phyloP scores from a whole-genome alignment of 2,329 filamentous ascomycete genomes.

The Teratosphaeriaceae sp. region DNA sequence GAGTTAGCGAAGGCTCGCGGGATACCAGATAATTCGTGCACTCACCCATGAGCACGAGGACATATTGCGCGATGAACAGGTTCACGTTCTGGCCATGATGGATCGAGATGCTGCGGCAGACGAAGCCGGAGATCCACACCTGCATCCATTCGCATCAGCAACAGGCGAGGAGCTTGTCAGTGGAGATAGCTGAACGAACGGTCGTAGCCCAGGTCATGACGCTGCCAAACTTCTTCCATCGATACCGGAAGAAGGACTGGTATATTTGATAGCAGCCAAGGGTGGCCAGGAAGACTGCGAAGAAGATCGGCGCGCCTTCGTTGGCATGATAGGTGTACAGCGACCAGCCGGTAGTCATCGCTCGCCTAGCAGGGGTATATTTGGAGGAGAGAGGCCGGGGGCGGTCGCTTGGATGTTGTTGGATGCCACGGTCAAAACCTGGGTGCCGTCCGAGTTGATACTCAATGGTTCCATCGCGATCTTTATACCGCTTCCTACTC shows the following conservation, averaged over 20 bases:
- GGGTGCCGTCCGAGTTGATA: too few species aligned
- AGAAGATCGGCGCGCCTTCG: constrained; percentile 49
- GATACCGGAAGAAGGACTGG: constrained; percentile 39
- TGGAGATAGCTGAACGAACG: neutral
- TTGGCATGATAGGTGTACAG: constrained; percentile 38
- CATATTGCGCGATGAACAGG: constrained; percentile 35
- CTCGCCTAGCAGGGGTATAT: neutral
- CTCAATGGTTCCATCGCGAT: too few species aligned
- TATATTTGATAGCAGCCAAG: constrained; percentile 47
- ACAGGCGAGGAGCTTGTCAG: neutral
- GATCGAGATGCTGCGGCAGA: constrained; percentile 47
- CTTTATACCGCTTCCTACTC: too few species aligned
- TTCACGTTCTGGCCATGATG: constrained; percentile 42
- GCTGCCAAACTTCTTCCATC: constrained; percentile 20
- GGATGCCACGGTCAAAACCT: too few species aligned
- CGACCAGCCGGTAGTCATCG: constrained; percentile 12
- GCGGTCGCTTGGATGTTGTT: too few species aligned
- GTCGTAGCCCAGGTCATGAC: constrained; percentile 21
- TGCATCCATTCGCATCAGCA: neutral
- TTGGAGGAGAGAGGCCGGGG: too few species aligned
- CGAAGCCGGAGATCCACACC: constrained; percentile 45
- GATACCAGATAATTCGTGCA: neutral
- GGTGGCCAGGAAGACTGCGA: constrained; percentile 42
- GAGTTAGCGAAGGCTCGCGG: constrained; percentile 19
- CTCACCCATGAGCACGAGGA: constrained; percentile 34